phyloP scores from a whole-genome alignment of 169 alveolate species.

The Eimeria mitis region DNA sequence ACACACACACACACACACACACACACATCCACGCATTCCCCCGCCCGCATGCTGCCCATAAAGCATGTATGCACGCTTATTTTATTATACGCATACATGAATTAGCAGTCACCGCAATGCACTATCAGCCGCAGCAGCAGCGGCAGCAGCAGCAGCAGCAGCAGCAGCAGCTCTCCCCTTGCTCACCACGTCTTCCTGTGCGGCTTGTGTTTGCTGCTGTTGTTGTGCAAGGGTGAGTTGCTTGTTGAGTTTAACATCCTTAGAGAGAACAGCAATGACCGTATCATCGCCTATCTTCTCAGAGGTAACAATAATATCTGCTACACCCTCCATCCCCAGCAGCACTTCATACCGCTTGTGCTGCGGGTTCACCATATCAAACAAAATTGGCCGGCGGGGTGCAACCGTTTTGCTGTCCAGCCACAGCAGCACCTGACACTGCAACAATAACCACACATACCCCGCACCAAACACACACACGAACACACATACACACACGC shows the following conservation, averaged over 20 bases:
- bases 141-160: no score
- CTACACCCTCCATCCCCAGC: slow-evolving; percentile 55
- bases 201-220: neutral
- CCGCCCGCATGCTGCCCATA: neutral
- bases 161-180: neutral
- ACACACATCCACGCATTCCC: neutral
- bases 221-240: neutral
- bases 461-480: no score
- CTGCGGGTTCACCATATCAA: slow-evolving; percentile 84
- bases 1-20: neutral
- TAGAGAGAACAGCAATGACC: slow-evolving; percentile 74
- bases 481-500: neutral
- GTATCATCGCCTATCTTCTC: slow-evolving; percentile 85
- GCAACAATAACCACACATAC: no score
- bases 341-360: slow-evolving; percentile 75
- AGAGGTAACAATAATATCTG: slow-evolving; percentile 68
- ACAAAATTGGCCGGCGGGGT: slow-evolving; percentile 88
- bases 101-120: neutral
- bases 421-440: slow-evolving; percentile 87
- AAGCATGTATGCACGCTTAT: no score
- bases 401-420: slow-evolving; percentile 89
- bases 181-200: slow-evolving; percentile 2
- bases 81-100: no score
- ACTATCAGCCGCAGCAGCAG: neutral
- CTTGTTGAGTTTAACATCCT: neutral